Evolutionary conservation across 768 basidiomycete genomes (phyloP).

Genomic region (Melanogaster broomeanus): DNA sequence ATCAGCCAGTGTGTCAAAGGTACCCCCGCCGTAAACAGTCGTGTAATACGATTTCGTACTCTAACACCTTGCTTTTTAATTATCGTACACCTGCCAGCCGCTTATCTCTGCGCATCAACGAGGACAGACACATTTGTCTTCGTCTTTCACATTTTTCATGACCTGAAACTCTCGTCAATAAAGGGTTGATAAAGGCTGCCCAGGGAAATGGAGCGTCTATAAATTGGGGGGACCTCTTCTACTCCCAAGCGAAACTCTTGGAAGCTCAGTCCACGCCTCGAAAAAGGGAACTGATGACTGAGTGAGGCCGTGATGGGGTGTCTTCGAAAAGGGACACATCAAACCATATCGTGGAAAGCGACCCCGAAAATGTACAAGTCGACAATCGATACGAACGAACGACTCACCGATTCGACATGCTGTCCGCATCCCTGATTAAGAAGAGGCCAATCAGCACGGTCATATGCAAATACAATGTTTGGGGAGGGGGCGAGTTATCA

Average conservation of each 20-base stretch:
- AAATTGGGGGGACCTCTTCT: constrained; percentile 22
- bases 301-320: constrained; percentile 29
- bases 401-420: constrained; percentile 64
- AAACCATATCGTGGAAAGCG: constrained; percentile 32
- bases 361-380: constrained; percentile 16
- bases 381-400: constrained; percentile 9
- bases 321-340: constrained; percentile 38
- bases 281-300: constrained; percentile 21
- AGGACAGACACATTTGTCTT: constrained; percentile 47
- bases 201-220: constrained; percentile 23
- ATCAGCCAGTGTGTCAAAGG: constrained; percentile 2
- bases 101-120: constrained; percentile 22
- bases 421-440: constrained; percentile 63
- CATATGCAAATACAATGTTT: not conserved
- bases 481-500: not conserved
- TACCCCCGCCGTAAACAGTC: not conserved
- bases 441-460: constrained; percentile 6
- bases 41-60: constrained; percentile 6
- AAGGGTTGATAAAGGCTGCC: constrained; percentile 30
- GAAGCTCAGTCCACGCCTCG: constrained; percentile 8
- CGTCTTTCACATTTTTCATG: constrained; percentile 50
- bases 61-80: constrained; percentile 10
- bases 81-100: constrained; percentile 12
- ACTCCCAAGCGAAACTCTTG: constrained; percentile 24
- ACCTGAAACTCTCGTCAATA: constrained; percentile 39